Evolutionary conservation across 208 protist genomes (phyloP).

Genomic region (Trypanosoma rangeli): DNA sequence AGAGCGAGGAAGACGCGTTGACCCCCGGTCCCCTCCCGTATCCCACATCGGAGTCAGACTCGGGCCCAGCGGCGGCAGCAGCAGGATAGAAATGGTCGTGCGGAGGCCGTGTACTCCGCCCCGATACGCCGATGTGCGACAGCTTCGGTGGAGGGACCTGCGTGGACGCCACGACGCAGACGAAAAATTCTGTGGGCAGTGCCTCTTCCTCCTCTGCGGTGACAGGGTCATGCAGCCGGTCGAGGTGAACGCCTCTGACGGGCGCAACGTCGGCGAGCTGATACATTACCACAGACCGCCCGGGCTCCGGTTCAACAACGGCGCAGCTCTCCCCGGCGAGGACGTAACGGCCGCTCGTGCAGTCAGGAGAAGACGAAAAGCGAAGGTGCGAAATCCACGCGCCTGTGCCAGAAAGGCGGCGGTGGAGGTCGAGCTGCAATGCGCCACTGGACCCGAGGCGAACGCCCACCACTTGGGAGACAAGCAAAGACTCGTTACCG

Average conservation of each 20-base stretch:
- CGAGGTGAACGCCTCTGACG: conserved; percentile 17
- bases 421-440: conserved; percentile 40
- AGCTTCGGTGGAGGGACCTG: background rate
- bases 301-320: conserved; percentile 8
- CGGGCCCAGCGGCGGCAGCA: too few relatives aligned
- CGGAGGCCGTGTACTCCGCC: background rate
- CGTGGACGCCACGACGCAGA: conserved; percentile 62
- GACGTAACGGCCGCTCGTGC: conserved; percentile 36
- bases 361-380: conserved; percentile 49
- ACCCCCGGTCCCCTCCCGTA: conserved; percentile 4
- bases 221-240: conserved; percentile 37
- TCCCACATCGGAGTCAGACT: background rate
- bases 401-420: background rate
- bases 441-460: conserved; percentile 41
- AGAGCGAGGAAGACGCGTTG: conserved; percentile 1
- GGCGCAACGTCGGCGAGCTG: conserved; percentile 40
- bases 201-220: conserved; percentile 16
- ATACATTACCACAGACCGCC: conserved; percentile 30
- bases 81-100: background rate
- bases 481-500: conserved; percentile 1
- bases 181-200: conserved; percentile 48
- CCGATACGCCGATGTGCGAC: background rate
- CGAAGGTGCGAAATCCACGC: conserved; percentile 41
- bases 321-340: conserved; percentile 33
- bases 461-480: conserved; percentile 27